Percentiles rank a stretch among this genome's conserved stretches.
phyloP scores from a whole-genome alignment of 192 early-diverging fungal genomes.

The Mortierella claussenii region DNA sequence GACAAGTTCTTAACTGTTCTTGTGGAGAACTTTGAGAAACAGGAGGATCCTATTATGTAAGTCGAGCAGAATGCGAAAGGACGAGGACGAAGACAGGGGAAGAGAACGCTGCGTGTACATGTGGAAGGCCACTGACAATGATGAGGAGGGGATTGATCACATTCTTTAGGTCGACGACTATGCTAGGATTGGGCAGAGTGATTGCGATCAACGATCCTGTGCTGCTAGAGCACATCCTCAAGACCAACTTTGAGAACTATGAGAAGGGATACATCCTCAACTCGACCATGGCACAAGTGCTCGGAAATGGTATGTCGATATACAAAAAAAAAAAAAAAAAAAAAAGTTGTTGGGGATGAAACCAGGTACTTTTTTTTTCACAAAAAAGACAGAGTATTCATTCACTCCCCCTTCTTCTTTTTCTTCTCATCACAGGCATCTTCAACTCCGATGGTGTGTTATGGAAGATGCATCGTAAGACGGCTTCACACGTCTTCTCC shows the following conservation, averaged over 20 bases:
- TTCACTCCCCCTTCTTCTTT: neutral
- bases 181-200: slow-evolving; percentile 44
- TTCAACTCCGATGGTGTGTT: slow-evolving; percentile 49
- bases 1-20: slow-evolving; percentile 13
- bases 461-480: slow-evolving; percentile 49
- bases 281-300: slow-evolving; percentile 24
- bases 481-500: slow-evolving; percentile 47
- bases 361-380: neutral
- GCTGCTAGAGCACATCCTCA: slow-evolving; percentile 46
- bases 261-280: slow-evolving; percentile 36
- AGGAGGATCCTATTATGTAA: slow-evolving; percentile 23
- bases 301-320: slow-evolving; percentile 45
- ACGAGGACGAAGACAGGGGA: too few relatives aligned
- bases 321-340: neutral
- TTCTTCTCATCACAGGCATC: slow-evolving; percentile 21
- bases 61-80: too few relatives aligned
- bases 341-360: too few relatives aligned
- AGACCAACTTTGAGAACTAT: slow-evolving; percentile 56
- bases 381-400: neutral
- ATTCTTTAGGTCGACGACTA: slow-evolving; percentile 32
- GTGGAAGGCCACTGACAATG: too few relatives aligned
- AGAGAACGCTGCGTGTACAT: too few relatives aligned
- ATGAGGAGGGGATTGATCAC: too few relatives aligned
- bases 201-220: slow-evolving; percentile 45
- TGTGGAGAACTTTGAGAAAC: slow-evolving; percentile 20